phyloP scores from a whole-genome alignment of 163 green algal genomes.

The Chlorella variabilis region DNA sequence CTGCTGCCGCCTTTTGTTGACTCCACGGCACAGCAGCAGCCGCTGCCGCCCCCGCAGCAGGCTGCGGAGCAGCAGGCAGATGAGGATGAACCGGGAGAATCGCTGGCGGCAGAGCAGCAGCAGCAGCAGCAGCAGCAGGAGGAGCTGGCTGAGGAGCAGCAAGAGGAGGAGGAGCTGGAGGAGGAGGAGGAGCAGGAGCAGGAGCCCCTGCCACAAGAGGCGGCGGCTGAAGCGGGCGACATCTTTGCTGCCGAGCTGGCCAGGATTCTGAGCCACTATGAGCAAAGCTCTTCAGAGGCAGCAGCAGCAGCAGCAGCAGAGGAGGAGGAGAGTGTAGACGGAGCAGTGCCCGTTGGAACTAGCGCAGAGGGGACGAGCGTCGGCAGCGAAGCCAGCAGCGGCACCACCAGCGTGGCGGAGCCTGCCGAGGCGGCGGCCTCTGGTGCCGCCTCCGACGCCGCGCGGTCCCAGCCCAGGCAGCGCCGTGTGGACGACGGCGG shows the following conservation, averaged over 20 bases:
- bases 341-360: too few species aligned
- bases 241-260: constrained; percentile 33
- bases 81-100: not conserved
- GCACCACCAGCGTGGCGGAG: not conserved
- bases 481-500: constrained; percentile 10
- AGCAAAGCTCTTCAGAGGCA: not conserved
- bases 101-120: not conserved
- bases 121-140: not conserved
- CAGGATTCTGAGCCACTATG: constrained; percentile 6
- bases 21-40: not conserved
- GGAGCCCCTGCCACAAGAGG: not conserved
- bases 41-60: not conserved
- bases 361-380: not conserved
- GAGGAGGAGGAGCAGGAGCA: not conserved
- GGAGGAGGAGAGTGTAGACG: not conserved
- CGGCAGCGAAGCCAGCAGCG: not conserved
- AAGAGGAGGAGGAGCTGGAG: too few species aligned
- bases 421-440: not conserved
- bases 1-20: too few species aligned
- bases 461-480: not conserved
- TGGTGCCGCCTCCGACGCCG: not conserved
- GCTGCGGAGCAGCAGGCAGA: not conserved
- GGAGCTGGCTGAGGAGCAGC: not conserved
- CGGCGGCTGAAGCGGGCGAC: not conserved
- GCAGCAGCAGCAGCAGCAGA: not conserved